Evolutionary conservation across 2,329 filamentous ascomycete genomes (phyloP), one percentile per base, ranked within the genome.

Genomic region (Zymoseptoria passerinii): DNA sequence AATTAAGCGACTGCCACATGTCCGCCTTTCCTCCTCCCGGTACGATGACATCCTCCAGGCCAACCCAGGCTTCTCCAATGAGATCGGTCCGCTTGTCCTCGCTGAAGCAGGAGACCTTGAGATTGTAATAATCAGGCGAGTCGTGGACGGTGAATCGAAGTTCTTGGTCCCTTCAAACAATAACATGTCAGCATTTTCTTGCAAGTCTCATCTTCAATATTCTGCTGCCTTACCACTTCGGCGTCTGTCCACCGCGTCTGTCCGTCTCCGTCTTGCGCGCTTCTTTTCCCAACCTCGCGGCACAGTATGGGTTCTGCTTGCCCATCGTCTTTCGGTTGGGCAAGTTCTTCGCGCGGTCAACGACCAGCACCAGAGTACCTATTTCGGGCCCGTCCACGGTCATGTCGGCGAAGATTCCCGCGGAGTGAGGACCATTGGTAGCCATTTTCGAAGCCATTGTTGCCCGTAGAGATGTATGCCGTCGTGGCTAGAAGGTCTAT

Each of bases 271-370:
- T 99, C 81, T 96, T 96, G 78, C 95, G 95, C 52, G 94, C 94
- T 75, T 97, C 92, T 74, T 99, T 99, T 35, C 92, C 94, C 51
- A 99, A 77, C 56, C 94, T 82, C 29, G 91, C 92, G 44, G 94
- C 94, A 75, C 92, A 96, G 75, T 97, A 99, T 0, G 94, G 92
- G 72, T 97, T 92, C 77, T 99, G 94, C 77, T 99, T 99, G 57
- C 94, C 94, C 80, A 99, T 96, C 5, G 91, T 94, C 79, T 95
- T 95, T 67, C 91, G 80, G 76, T 99, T 99, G 54, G 94, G 94
- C 66, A 99, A 78, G 73, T 99, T 99, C 83, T 96, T 97, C 55
- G 92, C 94, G 66, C 92, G 84, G 77, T 99, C 94, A 69, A 97
- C 84, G 68, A 99, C 87, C 58, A 91, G 83, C 52, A 99, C 90